Percentiles rank a stretch among this genome's conserved stretches.
Evolutionary conservation across 179 eudicot genomes (phyloP).

Genomic region (Patellifolia procumbens): DNA sequence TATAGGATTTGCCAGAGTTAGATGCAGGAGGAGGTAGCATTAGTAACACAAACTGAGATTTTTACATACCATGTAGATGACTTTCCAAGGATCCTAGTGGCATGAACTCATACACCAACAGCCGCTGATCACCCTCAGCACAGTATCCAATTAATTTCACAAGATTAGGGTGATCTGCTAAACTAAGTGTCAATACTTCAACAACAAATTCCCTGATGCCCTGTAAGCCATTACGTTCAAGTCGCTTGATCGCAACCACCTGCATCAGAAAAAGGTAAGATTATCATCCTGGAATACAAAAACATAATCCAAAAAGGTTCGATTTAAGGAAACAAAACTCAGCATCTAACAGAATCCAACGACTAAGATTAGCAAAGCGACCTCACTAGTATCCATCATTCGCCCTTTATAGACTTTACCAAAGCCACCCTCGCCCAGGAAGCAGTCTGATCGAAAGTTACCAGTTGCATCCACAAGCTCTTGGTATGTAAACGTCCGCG

Average conservation of each 20-base stretch:
- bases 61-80: constrained; percentile 46
- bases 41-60: not conserved
- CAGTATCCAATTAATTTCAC: constrained; percentile 56
- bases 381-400: constrained; percentile 46
- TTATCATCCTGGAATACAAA: not conserved
- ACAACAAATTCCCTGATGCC: constrained; percentile 58
- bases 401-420: constrained; percentile 65
- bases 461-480: constrained; percentile 52
- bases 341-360: not conserved
- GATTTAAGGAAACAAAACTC: not conserved
- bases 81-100: constrained; percentile 56
- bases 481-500: constrained; percentile 47
- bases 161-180: constrained; percentile 57
- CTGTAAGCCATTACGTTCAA: constrained; percentile 56
- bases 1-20: too few species aligned
- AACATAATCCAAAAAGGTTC: not conserved
- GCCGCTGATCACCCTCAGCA: constrained; percentile 51
- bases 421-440: constrained; percentile 70
- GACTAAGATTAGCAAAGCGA: constrained; percentile 22
- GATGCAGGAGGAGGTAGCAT: too few species aligned
- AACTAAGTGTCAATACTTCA: constrained; percentile 53
- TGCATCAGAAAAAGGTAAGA: constrained; percentile 15
- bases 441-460: constrained; percentile 47
- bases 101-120: constrained; percentile 56
- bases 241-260: constrained; percentile 58